Percentiles rank a stretch among this genome's conserved stretches.
phyloP scores from a whole-genome alignment of 164 flowering plant genomes.

The Paratinospora sagittata region DNA sequence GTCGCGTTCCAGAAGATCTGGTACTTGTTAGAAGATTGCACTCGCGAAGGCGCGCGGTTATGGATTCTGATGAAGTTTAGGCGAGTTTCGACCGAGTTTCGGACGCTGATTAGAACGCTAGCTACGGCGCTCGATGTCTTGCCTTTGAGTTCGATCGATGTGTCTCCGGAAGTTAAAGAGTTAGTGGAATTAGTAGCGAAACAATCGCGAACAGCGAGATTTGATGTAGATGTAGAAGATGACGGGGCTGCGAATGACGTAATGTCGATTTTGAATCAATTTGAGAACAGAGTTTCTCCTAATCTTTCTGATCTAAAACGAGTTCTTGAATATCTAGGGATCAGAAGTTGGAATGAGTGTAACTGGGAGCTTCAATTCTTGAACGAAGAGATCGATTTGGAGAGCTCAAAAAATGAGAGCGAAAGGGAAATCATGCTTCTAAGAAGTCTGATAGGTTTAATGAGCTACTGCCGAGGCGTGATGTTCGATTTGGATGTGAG shows the following conservation, averaged over 20 bases:
- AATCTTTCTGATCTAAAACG: slow-evolving; percentile 24
- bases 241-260: slow-evolving; percentile 31
- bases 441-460: slow-evolving; percentile 48
- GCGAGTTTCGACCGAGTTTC: slow-evolving; percentile 42
- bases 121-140: slow-evolving; percentile 70
- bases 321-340: slow-evolving; percentile 47
- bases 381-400: slow-evolving; percentile 42
- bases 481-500: slow-evolving; percentile 37
- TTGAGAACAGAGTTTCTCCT: slow-evolving; percentile 47
- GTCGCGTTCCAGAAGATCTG: slow-evolving; percentile 52
- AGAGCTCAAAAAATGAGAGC: slow-evolving; percentile 30
- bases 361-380: slow-evolving; percentile 58
- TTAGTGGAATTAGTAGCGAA: slow-evolving; percentile 48
- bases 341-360: slow-evolving; percentile 57
- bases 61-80: slow-evolving; percentile 59
- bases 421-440: slow-evolving; percentile 40
- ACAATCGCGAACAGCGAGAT: slow-evolving; percentile 49
- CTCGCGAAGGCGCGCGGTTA: slow-evolving; percentile 46
- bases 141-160: slow-evolving; percentile 36
- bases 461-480: slow-evolving; percentile 54
- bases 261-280: slow-evolving; percentile 29
- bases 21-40: slow-evolving; percentile 57
- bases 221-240: slow-evolving; percentile 47
- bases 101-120: slow-evolving; percentile 29
- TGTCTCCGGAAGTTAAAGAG: slow-evolving; percentile 54